Base-by-base conservation (phyloP, 2,329 filamentous ascomycete genomes). In the Proliferodiscus dingleyae region DNA sequence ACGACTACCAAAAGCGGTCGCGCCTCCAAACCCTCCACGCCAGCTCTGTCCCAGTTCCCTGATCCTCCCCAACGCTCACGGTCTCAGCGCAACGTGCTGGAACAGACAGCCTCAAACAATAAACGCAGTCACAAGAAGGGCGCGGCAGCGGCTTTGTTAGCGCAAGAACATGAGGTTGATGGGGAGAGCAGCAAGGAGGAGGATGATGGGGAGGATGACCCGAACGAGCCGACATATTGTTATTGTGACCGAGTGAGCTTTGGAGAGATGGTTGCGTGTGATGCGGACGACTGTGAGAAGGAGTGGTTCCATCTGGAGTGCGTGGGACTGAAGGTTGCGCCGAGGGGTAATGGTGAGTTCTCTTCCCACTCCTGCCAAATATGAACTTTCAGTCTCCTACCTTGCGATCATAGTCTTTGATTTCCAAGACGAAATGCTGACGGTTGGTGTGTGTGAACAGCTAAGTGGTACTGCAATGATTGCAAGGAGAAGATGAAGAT, bases 221-320 rank as follows among this genome's bases (percentile, higher is more conserved):
- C 85, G 28, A 72, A 86, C 53, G 86, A 90, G 62, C 83, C 81
- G 29, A 73, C 80, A 11, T 90, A 90, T 64, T 89, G 87, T 65
- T 87, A 87, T 66, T 89, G 87, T 64, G 85, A 89, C 56, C 78
- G 82, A 38, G 81, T 89, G 44, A 89, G 85, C 59, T 90, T 89
- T 61, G 86, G 87, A 16, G 85, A 88, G 67, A 90, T 90, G 87
- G 85, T 90, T 34, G 87, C 83, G 2, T 90, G 86, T 61, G 87
- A 90, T 62, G 81, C 80, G 6, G 77, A 83, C 48, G 77, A 79
- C 39, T 90, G 87, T 66, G 75, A 79, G 54, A 75, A 80, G 51
- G 86, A 90, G 66, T 90, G 87, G 87, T 91, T 90, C 70, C 87
- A 90, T 71, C 68, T 93, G 40, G 84, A 83, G 40, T 93, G 87